A percentile compares a stretch with the other conserved stretches of the same genome.
These are phyloP conservation scores for Grosmannia penicillata DNA, from an alignment of 2,329 filamentous ascomycete genomes.

Conservation along the genomic window DNA sequence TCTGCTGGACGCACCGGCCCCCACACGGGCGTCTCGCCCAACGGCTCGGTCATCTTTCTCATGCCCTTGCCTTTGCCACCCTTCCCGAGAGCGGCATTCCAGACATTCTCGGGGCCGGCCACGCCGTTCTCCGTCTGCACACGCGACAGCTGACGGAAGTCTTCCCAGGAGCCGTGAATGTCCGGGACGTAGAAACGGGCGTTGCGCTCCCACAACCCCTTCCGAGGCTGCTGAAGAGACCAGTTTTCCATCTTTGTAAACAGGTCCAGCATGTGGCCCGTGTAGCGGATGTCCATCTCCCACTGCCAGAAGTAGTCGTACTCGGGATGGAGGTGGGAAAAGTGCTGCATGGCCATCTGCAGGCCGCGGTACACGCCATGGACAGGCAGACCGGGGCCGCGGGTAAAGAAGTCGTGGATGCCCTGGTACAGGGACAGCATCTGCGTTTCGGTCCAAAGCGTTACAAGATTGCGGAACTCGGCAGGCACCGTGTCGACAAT, in stretches of 20 bases:
- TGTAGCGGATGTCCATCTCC: conserved; percentile 89
- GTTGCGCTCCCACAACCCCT: conserved; percentile 70
- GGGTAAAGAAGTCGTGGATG: conserved; percentile 60
- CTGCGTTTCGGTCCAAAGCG: conserved; percentile 85
- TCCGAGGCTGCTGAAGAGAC: conserved; percentile 59
- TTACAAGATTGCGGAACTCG: conserved; percentile 81
- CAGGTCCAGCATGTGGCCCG: conserved; percentile 69
- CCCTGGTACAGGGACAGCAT: conserved; percentile 86
- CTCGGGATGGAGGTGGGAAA: conserved; percentile 75
- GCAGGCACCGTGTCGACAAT: conserved; percentile 57
- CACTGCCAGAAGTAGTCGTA: conserved; percentile 91
- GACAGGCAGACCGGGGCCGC: conserved; percentile 55
- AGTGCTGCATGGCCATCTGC: conserved; percentile 90
- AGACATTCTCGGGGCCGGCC: conserved; percentile 50
- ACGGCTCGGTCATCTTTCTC: conserved; percentile 8
- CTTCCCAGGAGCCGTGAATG: conserved; percentile 64
- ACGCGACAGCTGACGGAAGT: conserved; percentile 63
- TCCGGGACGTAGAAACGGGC: conserved; percentile 63
- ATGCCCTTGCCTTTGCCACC: conserved; percentile 18
- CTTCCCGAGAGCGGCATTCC: conserved; percentile 35
- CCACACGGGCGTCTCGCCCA: conserved; percentile 57
- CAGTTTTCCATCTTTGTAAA: conserved; percentile 55
- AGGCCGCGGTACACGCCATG: conserved; percentile 88
- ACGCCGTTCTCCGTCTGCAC: conserved; percentile 61
- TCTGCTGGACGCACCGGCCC: conserved; percentile 60